Conservation (phyloP, 345 rosid genomes). For the Bretschneidera sinensis region DNA sequence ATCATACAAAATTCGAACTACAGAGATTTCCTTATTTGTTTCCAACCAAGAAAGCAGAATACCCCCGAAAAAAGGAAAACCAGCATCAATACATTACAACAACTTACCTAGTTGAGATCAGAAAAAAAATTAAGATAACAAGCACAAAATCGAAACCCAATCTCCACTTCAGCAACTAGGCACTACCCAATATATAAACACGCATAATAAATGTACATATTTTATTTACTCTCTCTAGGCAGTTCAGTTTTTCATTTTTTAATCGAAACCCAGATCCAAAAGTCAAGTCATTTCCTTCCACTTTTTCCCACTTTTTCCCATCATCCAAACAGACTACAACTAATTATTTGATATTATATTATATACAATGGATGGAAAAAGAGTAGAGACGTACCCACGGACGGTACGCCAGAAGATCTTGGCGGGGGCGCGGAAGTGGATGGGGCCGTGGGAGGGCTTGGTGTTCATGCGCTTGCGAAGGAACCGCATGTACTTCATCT, state of each 20-base stretch:
- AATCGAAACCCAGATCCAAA: too few species aligned
- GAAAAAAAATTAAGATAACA: too few species aligned
- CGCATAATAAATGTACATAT: too few species aligned
- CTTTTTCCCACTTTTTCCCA: background rate
- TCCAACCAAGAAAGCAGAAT: background rate
- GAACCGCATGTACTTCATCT: constrained; percentile 90
- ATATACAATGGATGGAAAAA: background rate
- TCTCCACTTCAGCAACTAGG: background rate
- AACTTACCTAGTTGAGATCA: too few species aligned
- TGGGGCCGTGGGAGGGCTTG: constrained; percentile 91
- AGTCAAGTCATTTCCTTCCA: background rate
- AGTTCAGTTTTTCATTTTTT: too few species aligned
- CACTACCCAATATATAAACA: background rate
- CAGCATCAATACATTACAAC: too few species aligned
- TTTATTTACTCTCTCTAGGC: too few species aligned
- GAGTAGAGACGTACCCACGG: constrained; percentile 48
- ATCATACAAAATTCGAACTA: too few species aligned
- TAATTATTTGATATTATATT: too few species aligned
- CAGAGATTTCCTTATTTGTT: background rate
- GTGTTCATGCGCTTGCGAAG: constrained; percentile 93
- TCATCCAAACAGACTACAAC: background rate
- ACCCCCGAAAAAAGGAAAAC: background rate
- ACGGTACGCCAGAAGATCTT: constrained; percentile 94
- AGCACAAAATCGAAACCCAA: background rate
- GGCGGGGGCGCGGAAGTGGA: constrained; percentile 86